phyloP scores from a whole-genome alignment of 1,139 yeast species.

The Geotrichum histeridarum region DNA sequence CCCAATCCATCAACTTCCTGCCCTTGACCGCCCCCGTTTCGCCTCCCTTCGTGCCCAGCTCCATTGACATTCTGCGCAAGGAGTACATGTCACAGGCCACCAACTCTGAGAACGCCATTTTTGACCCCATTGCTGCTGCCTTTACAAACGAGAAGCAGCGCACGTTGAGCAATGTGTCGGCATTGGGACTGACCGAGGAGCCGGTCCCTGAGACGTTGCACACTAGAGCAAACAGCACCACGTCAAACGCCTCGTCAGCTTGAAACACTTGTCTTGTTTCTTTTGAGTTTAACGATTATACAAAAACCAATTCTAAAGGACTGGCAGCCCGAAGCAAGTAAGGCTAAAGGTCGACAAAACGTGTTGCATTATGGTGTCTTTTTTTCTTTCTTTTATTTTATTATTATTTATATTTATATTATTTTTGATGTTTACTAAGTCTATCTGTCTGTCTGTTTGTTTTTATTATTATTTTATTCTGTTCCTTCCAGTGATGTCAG shows the following conservation, averaged over 20 bases:
- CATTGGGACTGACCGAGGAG: background rate
- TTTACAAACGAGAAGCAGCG: conserved; percentile 8
- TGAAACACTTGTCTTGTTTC: background rate
- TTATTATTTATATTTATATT: background rate
- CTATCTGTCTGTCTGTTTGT: no score
- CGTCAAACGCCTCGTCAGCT: background rate
- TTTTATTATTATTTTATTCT: no score
- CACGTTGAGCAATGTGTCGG: conserved; percentile 6
- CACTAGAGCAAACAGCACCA: conserved; percentile 4
- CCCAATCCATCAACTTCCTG: conserved; percentile 4
- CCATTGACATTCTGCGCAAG: conserved; percentile 3
- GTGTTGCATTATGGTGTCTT: background rate
- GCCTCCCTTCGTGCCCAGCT: conserved; percentile 14
- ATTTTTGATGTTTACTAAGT: background rate
- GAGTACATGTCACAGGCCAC: background rate
- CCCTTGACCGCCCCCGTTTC: conserved; percentile 15
- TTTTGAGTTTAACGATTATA: background rate
- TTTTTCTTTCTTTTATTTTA: background rate
- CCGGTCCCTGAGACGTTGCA: background rate
- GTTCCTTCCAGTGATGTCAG: no score
- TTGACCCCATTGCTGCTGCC: background rate
- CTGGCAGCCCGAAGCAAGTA: no score
- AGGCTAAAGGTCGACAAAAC: no score
- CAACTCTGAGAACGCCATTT: background rate
- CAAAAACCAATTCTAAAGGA: no score